A percentile compares a stretch with the other conserved stretches of the same genome.
Conservation (phyloP, 108 stramenopile species). For the Fistulifera pelliculosa region DNA sequence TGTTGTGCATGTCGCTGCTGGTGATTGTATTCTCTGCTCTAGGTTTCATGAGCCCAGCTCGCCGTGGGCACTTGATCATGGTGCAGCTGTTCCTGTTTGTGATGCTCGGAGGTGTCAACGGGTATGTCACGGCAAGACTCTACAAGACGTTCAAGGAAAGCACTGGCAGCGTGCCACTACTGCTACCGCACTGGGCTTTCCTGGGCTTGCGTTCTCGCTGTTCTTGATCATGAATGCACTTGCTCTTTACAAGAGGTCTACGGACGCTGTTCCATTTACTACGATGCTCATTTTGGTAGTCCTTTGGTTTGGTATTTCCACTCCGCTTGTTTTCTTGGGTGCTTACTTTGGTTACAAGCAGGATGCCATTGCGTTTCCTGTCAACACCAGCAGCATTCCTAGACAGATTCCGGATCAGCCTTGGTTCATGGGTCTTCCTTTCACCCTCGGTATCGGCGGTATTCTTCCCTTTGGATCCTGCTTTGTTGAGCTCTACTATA, state of each 20-base stretch:
- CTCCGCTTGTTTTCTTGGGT: constrained; percentile 93
- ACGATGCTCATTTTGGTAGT: constrained; percentile 84
- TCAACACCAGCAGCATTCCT: constrained; percentile 84
- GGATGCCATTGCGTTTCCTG: constrained; percentile 91
- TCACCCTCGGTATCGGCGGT: constrained; percentile 88
- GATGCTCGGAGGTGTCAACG: constrained; percentile 87
- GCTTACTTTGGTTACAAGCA: constrained; percentile 97
- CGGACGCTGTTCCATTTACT: constrained; percentile 90
- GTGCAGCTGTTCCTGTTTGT: constrained; percentile 95
- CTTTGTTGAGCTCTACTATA: constrained; percentile 98
- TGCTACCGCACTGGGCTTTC: constrained; percentile 86
- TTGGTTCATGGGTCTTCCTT: constrained; percentile 84
- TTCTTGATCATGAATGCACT: constrained; percentile 88
- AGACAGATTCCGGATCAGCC: constrained; percentile 92
- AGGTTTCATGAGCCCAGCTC: constrained; percentile 94
- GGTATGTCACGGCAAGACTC: constrained; percentile 86
- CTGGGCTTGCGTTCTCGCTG: constrained; percentile 73
- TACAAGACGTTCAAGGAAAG: constrained; percentile 98
- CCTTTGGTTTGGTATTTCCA: constrained; percentile 94
- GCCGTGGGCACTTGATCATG: constrained; percentile 92
- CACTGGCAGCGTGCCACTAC: constrained; percentile 90
- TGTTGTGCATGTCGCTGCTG: constrained; percentile 76
- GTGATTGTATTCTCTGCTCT: constrained; percentile 91
- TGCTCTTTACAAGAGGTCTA: constrained; percentile 57
- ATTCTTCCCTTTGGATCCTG: constrained; percentile 96